Percentiles rank a stretch among this genome's conserved stretches.
Evolutionary conservation across 352 stramenopile species (phyloP).

Genomic region (Thalassiosira hispida): DNA sequence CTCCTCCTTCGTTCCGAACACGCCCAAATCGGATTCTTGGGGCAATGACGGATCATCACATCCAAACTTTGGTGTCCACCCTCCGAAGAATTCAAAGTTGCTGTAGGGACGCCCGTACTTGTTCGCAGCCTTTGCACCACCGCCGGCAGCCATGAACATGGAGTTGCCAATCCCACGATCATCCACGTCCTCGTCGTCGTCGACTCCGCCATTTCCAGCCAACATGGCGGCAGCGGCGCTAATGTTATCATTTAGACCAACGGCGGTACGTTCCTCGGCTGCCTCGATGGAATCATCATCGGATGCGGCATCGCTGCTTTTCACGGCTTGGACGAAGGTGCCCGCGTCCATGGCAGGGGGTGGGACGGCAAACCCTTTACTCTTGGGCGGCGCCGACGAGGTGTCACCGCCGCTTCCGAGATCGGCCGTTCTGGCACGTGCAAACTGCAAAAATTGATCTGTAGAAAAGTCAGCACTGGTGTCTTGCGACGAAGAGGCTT

Average conservation of each 20-base stretch:
- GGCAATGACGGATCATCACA: conserved; percentile 81
- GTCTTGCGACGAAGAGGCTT: background rate
- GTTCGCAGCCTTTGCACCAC: conserved; percentile 56
- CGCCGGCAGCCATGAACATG: conserved; percentile 46
- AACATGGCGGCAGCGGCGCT: conserved; percentile 76
- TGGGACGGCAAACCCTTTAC: conserved; percentile 9
- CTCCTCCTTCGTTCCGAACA: conserved; percentile 84
- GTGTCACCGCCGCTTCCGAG: conserved; percentile 15
- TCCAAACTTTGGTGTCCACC: conserved; percentile 75
- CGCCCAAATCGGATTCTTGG: conserved; percentile 75
- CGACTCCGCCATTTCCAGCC: conserved; percentile 42
- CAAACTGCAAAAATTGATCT: conserved; percentile 50
- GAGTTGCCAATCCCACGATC: conserved; percentile 48
- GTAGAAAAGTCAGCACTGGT: conserved; percentile 26
- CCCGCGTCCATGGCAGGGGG: conserved; percentile 39
- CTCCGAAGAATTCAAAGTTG: conserved; percentile 84
- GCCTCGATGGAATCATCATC: conserved; percentile 69
- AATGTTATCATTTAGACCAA: conserved; percentile 84
- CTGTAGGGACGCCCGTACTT: conserved; percentile 72
- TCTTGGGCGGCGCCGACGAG: conserved; percentile 31
- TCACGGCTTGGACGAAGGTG: conserved; percentile 61
- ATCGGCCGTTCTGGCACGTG: conserved; percentile 8
- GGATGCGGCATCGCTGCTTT: conserved; percentile 29
- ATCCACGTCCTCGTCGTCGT: conserved; percentile 51
- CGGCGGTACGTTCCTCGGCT: conserved; percentile 78